Evolutionary conservation across 2,329 filamentous ascomycete species (phyloP).

Genomic region (Ophiostoma perfectum): DNA sequence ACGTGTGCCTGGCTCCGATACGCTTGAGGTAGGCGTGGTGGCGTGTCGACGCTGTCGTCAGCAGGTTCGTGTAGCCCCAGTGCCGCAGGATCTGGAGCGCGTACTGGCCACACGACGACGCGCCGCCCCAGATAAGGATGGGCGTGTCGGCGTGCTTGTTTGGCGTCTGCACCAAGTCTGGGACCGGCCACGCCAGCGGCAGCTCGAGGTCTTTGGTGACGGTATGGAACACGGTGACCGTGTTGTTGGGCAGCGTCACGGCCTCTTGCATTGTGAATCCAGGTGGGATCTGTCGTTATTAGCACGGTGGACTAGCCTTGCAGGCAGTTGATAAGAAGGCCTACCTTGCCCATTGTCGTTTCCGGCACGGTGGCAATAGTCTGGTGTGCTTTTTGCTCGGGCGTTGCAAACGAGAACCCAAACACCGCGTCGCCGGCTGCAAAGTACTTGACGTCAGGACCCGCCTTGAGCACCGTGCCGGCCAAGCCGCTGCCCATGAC

Average conservation of each 20-base stretch:
- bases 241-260: background rate
- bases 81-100: background rate
- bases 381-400: slow-evolving; percentile 17
- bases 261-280: background rate
- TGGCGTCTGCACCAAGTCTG: background rate
- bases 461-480: slow-evolving; percentile 34
- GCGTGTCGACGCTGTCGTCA: background rate
- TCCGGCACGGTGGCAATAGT: slow-evolving; percentile 16
- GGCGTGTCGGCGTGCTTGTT: slow-evolving; percentile 2
- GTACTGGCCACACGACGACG: background rate
- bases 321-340: too few relatives aligned
- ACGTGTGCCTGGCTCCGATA: background rate
- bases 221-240: background rate
- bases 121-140: background rate
- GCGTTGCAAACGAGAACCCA: slow-evolving; percentile 13
- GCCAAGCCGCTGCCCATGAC: slow-evolving; percentile 47
- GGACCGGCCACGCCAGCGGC: background rate
- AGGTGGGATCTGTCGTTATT: background rate
- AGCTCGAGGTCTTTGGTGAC: background rate
- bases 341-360: slow-evolving; percentile 12
- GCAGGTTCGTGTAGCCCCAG: slow-evolving; percentile 3
- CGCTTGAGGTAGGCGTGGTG: background rate
- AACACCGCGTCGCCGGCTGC: slow-evolving; percentile 14
- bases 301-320: too few relatives aligned
- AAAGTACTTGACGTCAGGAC: slow-evolving; percentile 7